These are phyloP conservation scores for Chalara sp. DNA, from an alignment of 2,329 filamentous ascomycete genomes.

Conservation along the genomic window DNA sequence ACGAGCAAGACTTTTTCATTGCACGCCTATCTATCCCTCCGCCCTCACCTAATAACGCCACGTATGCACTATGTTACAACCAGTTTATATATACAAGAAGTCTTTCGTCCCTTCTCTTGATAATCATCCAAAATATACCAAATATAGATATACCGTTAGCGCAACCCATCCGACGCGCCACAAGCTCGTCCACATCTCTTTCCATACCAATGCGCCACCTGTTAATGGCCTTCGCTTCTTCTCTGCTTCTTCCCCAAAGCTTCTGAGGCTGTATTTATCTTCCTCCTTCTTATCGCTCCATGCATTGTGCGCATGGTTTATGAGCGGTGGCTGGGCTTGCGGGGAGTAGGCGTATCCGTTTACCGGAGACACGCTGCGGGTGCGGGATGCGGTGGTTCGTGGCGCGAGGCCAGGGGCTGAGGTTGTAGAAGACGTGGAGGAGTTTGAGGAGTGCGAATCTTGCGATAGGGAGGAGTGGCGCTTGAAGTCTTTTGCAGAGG, in stretches of 20 bases:
- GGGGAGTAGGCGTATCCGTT: conserved; percentile 23
- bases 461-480: conserved; percentile 4
- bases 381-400: conserved; percentile 18
- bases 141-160: conserved; percentile 10
- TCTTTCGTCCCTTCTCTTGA: too few relatives aligned
- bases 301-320: conserved; percentile 10
- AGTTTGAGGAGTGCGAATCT: conserved; percentile 17
- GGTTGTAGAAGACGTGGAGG: conserved; percentile 23
- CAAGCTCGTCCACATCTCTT: conserved; percentile 55
- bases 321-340: conserved; percentile 13
- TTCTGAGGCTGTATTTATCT: not conserved
- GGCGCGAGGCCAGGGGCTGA: conserved; percentile 19
- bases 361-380: conserved; percentile 20
- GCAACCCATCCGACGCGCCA: conserved; percentile 50
- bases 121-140: not conserved
- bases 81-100: too few relatives aligned
- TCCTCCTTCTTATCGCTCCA: not conserved
- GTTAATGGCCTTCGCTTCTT: conserved; percentile 27
- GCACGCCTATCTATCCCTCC: too few relatives aligned
- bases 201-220: conserved; percentile 40
- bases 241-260: not conserved
- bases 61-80: too few relatives aligned
- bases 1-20: too few relatives aligned
- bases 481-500: conserved; percentile 14
- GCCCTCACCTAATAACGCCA: too few relatives aligned